Percentiles rank a stretch among this genome's conserved stretches.
phyloP scores from a whole-genome alignment of 805 yeast species.

The Nakazawaea ishiwadae region DNA sequence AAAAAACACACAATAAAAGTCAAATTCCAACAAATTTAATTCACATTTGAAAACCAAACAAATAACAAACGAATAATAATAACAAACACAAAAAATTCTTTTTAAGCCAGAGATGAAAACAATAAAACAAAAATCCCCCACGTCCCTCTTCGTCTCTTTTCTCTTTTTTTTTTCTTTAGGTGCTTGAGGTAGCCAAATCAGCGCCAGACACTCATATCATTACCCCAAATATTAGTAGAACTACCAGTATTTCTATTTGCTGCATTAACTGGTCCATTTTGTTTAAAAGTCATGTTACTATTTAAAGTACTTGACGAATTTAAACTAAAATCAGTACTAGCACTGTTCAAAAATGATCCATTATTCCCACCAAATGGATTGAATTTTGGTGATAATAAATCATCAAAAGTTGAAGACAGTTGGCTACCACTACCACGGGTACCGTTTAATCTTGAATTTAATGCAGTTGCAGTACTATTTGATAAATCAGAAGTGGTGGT shows the following conservation, averaged over 20 bases:
- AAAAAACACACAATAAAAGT: too few species aligned
- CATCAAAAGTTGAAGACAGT: conserved; percentile 10
- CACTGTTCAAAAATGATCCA: neutral
- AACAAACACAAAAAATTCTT: too few species aligned
- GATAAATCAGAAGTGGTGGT: conserved; percentile 2
- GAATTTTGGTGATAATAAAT: conserved; percentile 11
- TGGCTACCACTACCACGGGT: neutral
- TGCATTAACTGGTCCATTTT: too few species aligned
- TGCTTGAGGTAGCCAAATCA: too few species aligned
- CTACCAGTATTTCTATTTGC: conserved; percentile 10
- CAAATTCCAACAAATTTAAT: too few species aligned
- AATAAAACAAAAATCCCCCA: too few species aligned
- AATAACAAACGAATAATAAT: too few species aligned
- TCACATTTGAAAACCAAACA: too few species aligned
- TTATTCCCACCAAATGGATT: conserved; percentile 9
- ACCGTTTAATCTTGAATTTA: too few species aligned
- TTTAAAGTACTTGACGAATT: conserved; percentile 4
- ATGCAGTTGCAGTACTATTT: neutral
- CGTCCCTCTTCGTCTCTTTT: too few species aligned
- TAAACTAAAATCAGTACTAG: conserved; percentile 5
- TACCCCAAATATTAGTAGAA: conserved; percentile 26
- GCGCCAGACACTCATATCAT: conserved; percentile 35
- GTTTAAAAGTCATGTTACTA: conserved; percentile 5
- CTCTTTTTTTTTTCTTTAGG: too few species aligned
- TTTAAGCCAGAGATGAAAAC: too few species aligned